These are phyloP conservation scores for Alternaria conjuncta DNA, from an alignment of 2,329 filamentous ascomycete species.

Conservation along the genomic window DNA sequence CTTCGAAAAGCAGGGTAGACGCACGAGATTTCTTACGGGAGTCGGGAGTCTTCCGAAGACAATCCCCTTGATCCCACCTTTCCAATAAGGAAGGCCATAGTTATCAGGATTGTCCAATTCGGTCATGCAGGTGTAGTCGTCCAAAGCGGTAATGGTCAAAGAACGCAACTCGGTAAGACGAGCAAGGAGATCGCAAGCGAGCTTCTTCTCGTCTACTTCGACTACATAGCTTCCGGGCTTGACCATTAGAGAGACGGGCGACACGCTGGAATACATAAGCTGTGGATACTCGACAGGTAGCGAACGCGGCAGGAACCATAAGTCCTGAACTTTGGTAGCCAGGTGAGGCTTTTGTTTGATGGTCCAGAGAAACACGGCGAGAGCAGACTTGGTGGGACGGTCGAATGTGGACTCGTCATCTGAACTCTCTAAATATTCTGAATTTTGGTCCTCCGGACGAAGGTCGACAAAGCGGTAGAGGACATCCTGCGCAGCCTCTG, in stretches of 20 bases:
- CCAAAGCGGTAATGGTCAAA: neutral
- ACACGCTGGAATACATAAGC: no score
- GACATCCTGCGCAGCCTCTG: neutral
- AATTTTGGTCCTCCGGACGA: neutral
- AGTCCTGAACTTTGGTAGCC: neutral
- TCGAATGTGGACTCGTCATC: no score
- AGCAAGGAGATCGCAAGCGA: neutral
- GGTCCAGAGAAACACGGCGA: neutral
- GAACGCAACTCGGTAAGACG: neutral
- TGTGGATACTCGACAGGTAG: no score
- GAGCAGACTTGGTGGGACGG: neutral
- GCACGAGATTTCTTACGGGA: fast-evolving
- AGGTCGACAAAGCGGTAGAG: neutral
- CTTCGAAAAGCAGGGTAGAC: neutral
- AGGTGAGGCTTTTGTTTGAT: neutral
- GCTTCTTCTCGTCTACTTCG: neutral
- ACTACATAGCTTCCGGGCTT: neutral
- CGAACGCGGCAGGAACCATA: neutral
- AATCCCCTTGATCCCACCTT: neutral
- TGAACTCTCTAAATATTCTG: no score
- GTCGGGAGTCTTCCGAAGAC: neutral
- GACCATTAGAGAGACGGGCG: no score
- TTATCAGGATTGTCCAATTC: no score
- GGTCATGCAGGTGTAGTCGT: no score
- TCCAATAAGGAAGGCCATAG: no score